A percentile compares a stretch with the other conserved stretches of the same genome.
phyloP scores from a whole-genome alignment of 2,329 filamentous ascomycete genomes.

The Aspergillus piperis region DNA sequence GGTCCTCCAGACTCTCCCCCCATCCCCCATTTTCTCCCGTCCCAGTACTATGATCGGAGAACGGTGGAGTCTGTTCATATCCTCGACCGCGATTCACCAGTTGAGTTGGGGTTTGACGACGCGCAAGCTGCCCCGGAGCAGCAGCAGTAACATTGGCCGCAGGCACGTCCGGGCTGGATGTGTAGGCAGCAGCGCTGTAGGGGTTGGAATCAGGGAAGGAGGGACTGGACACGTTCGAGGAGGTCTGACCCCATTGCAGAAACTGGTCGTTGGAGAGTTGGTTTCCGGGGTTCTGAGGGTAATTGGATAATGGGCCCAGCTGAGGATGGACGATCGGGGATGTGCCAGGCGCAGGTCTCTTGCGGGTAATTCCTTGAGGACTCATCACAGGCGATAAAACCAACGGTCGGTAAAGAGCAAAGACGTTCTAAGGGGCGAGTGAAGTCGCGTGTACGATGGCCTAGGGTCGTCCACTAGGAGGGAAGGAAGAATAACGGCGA shows the following conservation, averaged over 20 bases:
- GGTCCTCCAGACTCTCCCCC: constrained; percentile 69
- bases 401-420: constrained; percentile 11
- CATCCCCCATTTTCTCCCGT: constrained; percentile 43
- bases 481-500: constrained; percentile 1
- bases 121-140: constrained; percentile 45
- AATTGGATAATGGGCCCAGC: constrained; percentile 54
- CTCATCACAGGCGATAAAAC: constrained; percentile 33
- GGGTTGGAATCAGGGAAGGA: constrained; percentile 45
- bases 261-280: constrained; percentile 56
- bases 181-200: constrained; percentile 31
- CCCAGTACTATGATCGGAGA: constrained; percentile 31
- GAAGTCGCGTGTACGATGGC: neutral
- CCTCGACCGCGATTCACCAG: constrained; percentile 40
- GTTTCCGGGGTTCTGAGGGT: constrained; percentile 45
- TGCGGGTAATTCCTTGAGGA: constrained; percentile 56
- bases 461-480: neutral
- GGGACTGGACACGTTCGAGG: constrained; percentile 31
- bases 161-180: constrained; percentile 53
- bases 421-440: neutral
- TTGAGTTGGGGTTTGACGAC: constrained; percentile 42
- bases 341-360: constrained; percentile 72
- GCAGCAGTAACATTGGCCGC: constrained; percentile 45
- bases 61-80: constrained; percentile 39
- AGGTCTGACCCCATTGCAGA: constrained; percentile 56
- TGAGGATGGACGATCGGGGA: constrained; percentile 62